These are phyloP conservation scores for Aspergillus thermomutatus DNA, from an alignment of 2,329 filamentous ascomycete species.

Conservation along the genomic window DNA sequence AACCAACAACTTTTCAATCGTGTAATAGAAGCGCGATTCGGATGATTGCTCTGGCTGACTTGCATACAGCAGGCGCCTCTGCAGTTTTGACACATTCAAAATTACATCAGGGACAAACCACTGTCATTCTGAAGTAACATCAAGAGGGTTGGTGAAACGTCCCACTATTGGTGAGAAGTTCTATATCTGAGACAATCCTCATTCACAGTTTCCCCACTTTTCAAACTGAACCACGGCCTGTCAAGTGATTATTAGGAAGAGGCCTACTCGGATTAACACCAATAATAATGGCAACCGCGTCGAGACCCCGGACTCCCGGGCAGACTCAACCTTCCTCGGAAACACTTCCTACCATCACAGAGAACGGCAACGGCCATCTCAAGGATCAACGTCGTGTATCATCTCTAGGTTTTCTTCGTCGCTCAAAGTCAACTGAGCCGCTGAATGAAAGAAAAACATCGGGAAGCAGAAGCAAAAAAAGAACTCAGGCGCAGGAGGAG, in stretches of 20 bases:
- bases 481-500: constrained; percentile 45
- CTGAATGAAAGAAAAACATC: constrained; percentile 52
- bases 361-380: constrained; percentile 27
- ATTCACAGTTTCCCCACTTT: constrained; percentile 19
- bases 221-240: constrained; percentile 18
- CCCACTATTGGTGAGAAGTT: constrained; percentile 7
- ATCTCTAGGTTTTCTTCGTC: constrained; percentile 60
- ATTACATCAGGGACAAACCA: not conserved
- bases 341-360: constrained; percentile 32
- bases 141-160: constrained; percentile 6
- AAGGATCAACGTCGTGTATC: constrained; percentile 41
- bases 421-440: constrained; percentile 63
- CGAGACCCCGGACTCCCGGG: constrained; percentile 36
- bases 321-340: constrained; percentile 30
- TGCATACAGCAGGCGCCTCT: not conserved
- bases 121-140: not conserved
- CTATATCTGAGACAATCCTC: constrained; percentile 21
- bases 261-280: constrained; percentile 12
- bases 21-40: not conserved
- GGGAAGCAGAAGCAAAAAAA: constrained; percentile 34
- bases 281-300: constrained; percentile 30
- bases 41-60: not conserved
- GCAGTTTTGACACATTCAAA: not conserved
- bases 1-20: not conserved
- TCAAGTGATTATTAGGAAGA: constrained; percentile 15